Evolutionary conservation across 768 basidiomycete species (phyloP).

Genomic region (Asterophora parasitica): DNA sequence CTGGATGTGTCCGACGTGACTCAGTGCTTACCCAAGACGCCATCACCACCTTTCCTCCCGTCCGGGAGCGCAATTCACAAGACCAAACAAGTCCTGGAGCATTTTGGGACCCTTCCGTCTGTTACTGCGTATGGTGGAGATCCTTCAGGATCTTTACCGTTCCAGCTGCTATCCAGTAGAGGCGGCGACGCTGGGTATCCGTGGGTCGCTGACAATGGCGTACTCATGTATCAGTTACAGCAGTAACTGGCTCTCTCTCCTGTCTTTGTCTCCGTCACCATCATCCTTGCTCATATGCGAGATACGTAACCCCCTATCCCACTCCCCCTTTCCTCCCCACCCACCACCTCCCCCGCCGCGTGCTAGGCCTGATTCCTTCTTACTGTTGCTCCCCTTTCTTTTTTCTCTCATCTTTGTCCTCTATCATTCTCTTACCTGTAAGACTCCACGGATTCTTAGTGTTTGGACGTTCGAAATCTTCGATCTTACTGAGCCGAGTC

Average conservation of each 20-base stretch:
- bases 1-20: slow-evolving; percentile 10
- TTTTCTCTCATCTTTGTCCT: slow-evolving; percentile 11
- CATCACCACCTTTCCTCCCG: neutral
- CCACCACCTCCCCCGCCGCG: slow-evolving; percentile 9
- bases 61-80: neutral
- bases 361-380: slow-evolving; percentile 12
- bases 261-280: neutral
- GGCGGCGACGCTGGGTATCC: slow-evolving; percentile 1
- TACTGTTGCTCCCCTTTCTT: slow-evolving; percentile 10
- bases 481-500: slow-evolving; percentile 8
- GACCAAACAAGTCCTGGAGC: slow-evolving; percentile 1
- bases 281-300: too few relatives aligned
- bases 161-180: slow-evolving; percentile 1
- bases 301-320: too few relatives aligned
- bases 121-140: neutral
- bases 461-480: slow-evolving; percentile 14
- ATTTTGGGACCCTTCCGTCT: slow-evolving; percentile 1
- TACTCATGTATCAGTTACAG: slow-evolving; percentile 11
- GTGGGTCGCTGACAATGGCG: slow-evolving; percentile 6
- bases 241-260: slow-evolving; percentile 3
- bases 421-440: slow-evolving; percentile 12
- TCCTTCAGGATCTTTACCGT: neutral
- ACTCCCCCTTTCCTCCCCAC: neutral
- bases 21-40: neutral
- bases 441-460: slow-evolving; percentile 13